Conservation (phyloP, 1,139 yeast genomes). For the Kurtzmaniella quercitrusa region DNA sequence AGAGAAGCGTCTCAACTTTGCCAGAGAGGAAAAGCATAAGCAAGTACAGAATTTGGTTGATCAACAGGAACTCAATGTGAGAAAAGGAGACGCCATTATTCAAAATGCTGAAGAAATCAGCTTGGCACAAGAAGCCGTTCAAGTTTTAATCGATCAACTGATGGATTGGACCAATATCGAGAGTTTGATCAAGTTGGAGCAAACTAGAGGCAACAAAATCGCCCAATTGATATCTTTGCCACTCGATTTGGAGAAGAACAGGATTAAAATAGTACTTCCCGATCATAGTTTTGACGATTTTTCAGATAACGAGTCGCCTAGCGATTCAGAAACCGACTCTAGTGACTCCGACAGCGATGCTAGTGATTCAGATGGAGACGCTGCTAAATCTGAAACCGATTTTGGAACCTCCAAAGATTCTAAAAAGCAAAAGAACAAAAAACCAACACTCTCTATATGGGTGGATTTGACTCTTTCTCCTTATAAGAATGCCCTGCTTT, state of each 20-base stretch:
- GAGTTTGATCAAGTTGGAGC: slow-evolving; percentile 66
- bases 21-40: slow-evolving; percentile 66
- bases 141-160: slow-evolving; percentile 66
- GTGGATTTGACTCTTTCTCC: slow-evolving; percentile 73
- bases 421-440: slow-evolving; percentile 16
- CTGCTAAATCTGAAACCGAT: slow-evolving; percentile 14
- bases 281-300: slow-evolving; percentile 34
- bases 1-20: slow-evolving; percentile 66
- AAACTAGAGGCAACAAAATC: slow-evolving; percentile 56
- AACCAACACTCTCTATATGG: slow-evolving; percentile 43
- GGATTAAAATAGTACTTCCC: slow-evolving; percentile 57
- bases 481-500: slow-evolving; percentile 85
- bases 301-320: slow-evolving; percentile 12
- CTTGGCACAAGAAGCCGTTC: slow-evolving; percentile 66
- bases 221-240: slow-evolving; percentile 67
- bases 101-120: slow-evolving; percentile 68
- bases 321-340: slow-evolving; percentile 14
- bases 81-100: slow-evolving; percentile 72
- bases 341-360: slow-evolving; percentile 25
- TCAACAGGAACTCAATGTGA: slow-evolving; percentile 61
- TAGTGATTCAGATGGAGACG: slow-evolving; percentile 26
- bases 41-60: slow-evolving; percentile 65
- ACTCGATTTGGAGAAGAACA: slow-evolving; percentile 65
- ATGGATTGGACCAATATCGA: slow-evolving; percentile 96
- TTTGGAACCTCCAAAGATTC: slow-evolving; percentile 8